Base-by-base conservation (phyloP, 495 filamentous ascomycete genomes). In the Hypoxylon trugodes region DNA sequence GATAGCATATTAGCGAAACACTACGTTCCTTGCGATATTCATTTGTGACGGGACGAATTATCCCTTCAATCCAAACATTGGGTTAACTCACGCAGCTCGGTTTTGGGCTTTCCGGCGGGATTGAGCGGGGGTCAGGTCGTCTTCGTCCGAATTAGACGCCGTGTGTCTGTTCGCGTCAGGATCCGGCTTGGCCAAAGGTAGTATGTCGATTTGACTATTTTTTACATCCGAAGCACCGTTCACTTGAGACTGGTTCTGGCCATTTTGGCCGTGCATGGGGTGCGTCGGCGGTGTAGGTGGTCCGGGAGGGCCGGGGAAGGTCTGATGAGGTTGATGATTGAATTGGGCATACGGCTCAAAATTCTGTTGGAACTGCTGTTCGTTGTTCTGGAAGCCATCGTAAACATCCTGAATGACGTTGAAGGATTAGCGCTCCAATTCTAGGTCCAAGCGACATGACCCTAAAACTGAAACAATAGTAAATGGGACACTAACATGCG, bases 51-150 rank as follows among this genome's bases (percentile, higher is more conserved):
- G 19, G 38, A 43, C 25, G 37, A 10, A 35, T 32, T 22, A 24
- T 40, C 24, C 47, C 12, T 40, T 42, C 40, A 50, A 33, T 35
- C 40, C 18, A 10, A 22, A 32, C 6, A 12, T 40, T 18, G 59
- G 35, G 62, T 16, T 66, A 62, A 87, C 91, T 72, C 89, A 98
- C 94, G 94, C 94, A 76, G 93, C 93, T 72, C 95, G 82, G 62
- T 98, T 98, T 78, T 98, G 94, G 42, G 91, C 94, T 77, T 98
- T 98, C 61, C 95, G 86, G 74, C 92, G 82, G 24, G 84, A 90
- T 71, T 96, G 92, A 19, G 90, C 90, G 0, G 92, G 91, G 26
- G 87, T 92, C 69, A 87, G 72, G 32, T 84, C 82, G 21, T 90
- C 86, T 82, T 78, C 79, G 2, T 81, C 80, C 59, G 79, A 81